phyloP scores from a whole-genome alignment of 768 basidiomycete species.

The Xerocomellus dryophilus region DNA sequence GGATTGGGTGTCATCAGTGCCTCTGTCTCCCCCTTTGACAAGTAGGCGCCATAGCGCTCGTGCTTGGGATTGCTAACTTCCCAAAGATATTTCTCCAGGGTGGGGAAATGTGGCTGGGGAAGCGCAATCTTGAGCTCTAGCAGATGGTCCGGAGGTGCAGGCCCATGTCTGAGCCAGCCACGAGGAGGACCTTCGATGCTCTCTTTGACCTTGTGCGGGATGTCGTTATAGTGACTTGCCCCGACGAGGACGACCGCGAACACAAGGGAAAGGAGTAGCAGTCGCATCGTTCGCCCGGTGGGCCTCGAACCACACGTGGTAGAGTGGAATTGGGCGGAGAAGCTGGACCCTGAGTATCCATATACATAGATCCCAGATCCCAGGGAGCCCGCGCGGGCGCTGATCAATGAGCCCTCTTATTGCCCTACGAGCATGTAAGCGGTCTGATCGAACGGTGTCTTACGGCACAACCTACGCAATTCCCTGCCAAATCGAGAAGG shows the following conservation, averaged over 20 bases:
- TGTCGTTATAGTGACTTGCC: slow-evolving; percentile 10
- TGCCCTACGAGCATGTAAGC: too few species aligned
- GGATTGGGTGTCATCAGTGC: slow-evolving; percentile 57
- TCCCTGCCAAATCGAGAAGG: too few species aligned
- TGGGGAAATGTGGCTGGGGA: slow-evolving; percentile 48
- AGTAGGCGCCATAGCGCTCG: slow-evolving; percentile 49
- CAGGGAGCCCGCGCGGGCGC: too few species aligned
- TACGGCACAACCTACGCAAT: too few species aligned
- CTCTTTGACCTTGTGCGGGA: slow-evolving; percentile 45
- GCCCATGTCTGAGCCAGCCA: slow-evolving; percentile 46
- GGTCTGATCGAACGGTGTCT: too few species aligned
- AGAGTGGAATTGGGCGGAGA: too few species aligned
- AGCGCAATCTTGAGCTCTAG: slow-evolving; percentile 59
- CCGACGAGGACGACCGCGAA: slow-evolving; percentile 11
- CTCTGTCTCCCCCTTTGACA: slow-evolving; percentile 62
- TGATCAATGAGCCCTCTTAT: too few species aligned
- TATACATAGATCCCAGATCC: too few species aligned
- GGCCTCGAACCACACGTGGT: neutral
- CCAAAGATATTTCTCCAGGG: slow-evolving; percentile 50
- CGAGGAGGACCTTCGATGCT: slow-evolving; percentile 40
- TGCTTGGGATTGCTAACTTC: slow-evolving; percentile 60
- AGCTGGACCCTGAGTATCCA: too few species aligned
- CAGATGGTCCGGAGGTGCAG: slow-evolving; percentile 43
- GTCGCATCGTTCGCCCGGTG: slow-evolving; percentile 11
- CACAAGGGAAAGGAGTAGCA: slow-evolving; percentile 8